Conservation (phyloP, 2,329 filamentous ascomycete species). For the Ceratocystis papillata region DNA sequence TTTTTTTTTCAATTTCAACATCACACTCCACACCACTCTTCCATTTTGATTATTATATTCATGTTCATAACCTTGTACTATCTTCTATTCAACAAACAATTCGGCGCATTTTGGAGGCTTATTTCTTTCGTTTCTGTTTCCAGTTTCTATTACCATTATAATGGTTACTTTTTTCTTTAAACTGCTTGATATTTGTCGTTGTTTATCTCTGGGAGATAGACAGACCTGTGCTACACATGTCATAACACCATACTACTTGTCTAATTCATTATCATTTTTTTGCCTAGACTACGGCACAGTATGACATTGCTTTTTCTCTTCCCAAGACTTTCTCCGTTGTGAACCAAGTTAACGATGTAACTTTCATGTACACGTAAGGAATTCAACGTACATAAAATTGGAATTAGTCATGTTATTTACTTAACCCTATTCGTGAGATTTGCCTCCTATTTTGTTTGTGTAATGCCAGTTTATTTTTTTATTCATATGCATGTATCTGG, state of each 20-base stretch:
- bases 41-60: neutral
- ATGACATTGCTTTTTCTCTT: too few relatives aligned
- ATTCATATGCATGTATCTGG: neutral
- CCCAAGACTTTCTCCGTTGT: too few relatives aligned
- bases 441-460: too few relatives aligned
- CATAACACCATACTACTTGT: neutral
- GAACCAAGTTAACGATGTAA: too few relatives aligned
- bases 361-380: too few relatives aligned
- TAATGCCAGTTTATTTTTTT: neutral
- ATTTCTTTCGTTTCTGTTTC: neutral
- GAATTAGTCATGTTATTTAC: too few relatives aligned
- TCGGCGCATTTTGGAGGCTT: neutral
- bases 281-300: neutral
- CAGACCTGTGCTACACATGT: too few relatives aligned
- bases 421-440: too few relatives aligned
- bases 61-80: constrained; percentile 9
- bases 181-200: neutral
- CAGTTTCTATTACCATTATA: neutral
- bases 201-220: constrained; percentile 1
- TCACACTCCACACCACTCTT: constrained; percentile 8
- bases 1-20: neutral
- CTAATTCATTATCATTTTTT: neutral
- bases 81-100: constrained; percentile 9
- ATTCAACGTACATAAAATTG: too few relatives aligned
- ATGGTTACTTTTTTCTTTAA: neutral